Conservation (phyloP, 768 basidiomycete genomes). For the Boletus tylopilopsis region DNA sequence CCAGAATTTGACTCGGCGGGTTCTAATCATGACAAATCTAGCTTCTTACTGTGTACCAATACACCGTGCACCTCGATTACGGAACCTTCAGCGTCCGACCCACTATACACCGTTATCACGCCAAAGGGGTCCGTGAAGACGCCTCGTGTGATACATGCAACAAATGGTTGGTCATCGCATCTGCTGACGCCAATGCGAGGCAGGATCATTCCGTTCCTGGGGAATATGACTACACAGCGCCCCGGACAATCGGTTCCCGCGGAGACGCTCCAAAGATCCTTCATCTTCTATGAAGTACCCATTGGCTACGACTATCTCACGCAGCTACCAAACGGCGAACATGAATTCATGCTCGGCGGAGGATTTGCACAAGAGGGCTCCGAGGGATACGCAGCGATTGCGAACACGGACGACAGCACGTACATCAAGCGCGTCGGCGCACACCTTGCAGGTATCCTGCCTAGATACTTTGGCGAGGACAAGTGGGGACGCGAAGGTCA, state of each 20-base stretch:
- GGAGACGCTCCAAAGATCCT: conserved; percentile 47
- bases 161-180: conserved; percentile 79
- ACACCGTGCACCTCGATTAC: conserved; percentile 59
- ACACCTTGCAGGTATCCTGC: conserved; percentile 45
- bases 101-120: conserved; percentile 55
- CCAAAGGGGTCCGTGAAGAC: conserved; percentile 54
- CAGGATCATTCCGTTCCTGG: conserved; percentile 60
- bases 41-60: conserved; percentile 56
- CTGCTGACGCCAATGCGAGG: conserved; percentile 59
- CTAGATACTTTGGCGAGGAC: conserved; percentile 47
- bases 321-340: conserved; percentile 44
- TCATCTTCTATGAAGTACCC: conserved; percentile 48
- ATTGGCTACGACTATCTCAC: conserved; percentile 64
- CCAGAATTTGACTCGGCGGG: background rate
- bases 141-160: conserved; percentile 73
- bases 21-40: conserved; percentile 21
- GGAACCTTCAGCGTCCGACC: conserved; percentile 21
- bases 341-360: conserved; percentile 64
- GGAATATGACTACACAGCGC: conserved; percentile 61
- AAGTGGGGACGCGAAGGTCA: conserved; percentile 40
- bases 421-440: conserved; percentile 29
- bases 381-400: conserved; percentile 34
- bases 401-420: conserved; percentile 36
- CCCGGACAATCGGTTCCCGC: conserved; percentile 36
- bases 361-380: conserved; percentile 39